A percentile compares a stretch with the other conserved stretches of the same genome.
These are phyloP conservation scores for Arthroderma sp. DNA, from an alignment of 2,329 filamentous ascomycete species.

Conservation along the genomic window DNA sequence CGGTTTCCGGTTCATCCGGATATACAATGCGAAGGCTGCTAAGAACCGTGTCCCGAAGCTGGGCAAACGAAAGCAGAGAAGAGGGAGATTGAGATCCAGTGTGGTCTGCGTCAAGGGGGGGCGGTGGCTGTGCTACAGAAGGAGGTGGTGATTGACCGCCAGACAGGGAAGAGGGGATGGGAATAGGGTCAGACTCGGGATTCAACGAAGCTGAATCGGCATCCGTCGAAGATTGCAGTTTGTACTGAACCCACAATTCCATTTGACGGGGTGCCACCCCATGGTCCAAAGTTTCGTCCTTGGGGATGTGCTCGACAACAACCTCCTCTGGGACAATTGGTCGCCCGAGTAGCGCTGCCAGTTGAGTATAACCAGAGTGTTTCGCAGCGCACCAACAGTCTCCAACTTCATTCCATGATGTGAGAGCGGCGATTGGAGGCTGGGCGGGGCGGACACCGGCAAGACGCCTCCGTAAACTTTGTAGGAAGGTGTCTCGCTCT, in stretches of 20 bases:
- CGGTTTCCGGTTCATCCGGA: slow-evolving; percentile 17
- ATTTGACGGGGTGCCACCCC: slow-evolving; percentile 51
- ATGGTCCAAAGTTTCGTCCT: slow-evolving; percentile 48
- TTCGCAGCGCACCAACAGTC: slow-evolving; percentile 72
- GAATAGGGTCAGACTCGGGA: not conserved
- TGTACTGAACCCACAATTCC: slow-evolving; percentile 54
- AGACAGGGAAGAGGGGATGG: not conserved
- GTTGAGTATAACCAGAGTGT: slow-evolving; percentile 31
- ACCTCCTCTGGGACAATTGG: slow-evolving; percentile 54
- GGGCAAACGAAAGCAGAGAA: not conserved
- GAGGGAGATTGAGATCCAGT: not conserved
- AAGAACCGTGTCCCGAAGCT: not conserved
- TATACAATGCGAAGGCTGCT: slow-evolving; percentile 18
- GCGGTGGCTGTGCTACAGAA: not conserved
- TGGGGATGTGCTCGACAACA: slow-evolving; percentile 58
- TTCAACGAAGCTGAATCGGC: not conserved
- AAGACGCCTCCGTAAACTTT: slow-evolving; percentile 13
- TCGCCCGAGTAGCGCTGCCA: slow-evolving; percentile 26
- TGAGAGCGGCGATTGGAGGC: slow-evolving; percentile 45
- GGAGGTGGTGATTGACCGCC: not conserved
- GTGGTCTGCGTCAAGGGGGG: not conserved
- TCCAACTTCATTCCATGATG: slow-evolving; percentile 61
- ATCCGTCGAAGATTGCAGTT: slow-evolving; percentile 22
- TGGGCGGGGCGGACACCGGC: slow-evolving; percentile 13
- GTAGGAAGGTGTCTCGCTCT: slow-evolving; percentile 14